phyloP scores from a whole-genome alignment of 2,329 filamentous ascomycete species.

The Raffaelea arxii region DNA sequence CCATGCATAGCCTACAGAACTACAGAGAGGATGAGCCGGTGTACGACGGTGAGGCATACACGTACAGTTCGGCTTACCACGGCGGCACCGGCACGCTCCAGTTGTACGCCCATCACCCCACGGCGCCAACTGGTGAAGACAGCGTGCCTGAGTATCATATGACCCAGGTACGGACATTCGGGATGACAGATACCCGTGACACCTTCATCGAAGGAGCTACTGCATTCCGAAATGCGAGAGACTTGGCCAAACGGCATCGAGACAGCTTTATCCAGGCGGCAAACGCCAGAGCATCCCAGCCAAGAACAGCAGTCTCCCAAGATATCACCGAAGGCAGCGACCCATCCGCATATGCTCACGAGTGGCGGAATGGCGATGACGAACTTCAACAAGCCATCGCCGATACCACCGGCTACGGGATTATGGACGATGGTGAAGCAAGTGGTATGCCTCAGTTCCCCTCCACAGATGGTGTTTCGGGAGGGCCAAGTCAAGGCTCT shows the following conservation, averaged over 20 bases:
- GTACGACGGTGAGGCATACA: conserved; percentile 30
- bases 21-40: conserved; percentile 19
- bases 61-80: conserved; percentile 28
- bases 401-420: not conserved
- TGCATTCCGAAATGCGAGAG: conserved; percentile 29
- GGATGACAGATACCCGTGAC: conserved; percentile 18
- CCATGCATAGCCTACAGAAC: conserved; percentile 26
- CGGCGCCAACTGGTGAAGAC: conserved; percentile 19
- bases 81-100: conserved; percentile 19
- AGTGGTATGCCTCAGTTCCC: not conserved
- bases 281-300: conserved; percentile 9
- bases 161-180: conserved; percentile 21
- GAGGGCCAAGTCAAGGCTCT: not conserved
- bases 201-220: conserved; percentile 23
- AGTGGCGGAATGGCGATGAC: conserved; percentile 1
- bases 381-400: conserved; percentile 1
- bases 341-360: not conserved
- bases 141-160: conserved; percentile 30
- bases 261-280: conserved; percentile 19
- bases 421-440: not conserved
- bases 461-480: not conserved
- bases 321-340: not conserved
- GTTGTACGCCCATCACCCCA: conserved; percentile 27
- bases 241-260: conserved; percentile 26
- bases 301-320: not conserved